phyloP scores from a whole-genome alignment of 371 early-diverging fungal species.

The Mycotypha africana region DNA sequence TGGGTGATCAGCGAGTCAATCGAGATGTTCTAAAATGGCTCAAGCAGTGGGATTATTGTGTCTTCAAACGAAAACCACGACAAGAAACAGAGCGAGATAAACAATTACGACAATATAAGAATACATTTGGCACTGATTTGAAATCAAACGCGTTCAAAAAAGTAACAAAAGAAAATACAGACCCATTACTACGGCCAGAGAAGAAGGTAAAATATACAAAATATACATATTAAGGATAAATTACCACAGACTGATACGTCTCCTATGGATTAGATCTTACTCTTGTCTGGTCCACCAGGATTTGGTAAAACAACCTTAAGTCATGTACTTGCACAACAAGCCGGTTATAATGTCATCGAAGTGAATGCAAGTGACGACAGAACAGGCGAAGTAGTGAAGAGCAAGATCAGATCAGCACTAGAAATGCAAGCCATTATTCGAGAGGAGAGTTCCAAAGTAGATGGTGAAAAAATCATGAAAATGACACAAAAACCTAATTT shows the following conservation, averaged over 20 bases:
- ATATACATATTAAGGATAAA: too few species aligned
- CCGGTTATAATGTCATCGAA: constrained; percentile 92
- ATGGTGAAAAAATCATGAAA: constrained; percentile 9
- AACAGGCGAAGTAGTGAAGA: constrained; percentile 67
- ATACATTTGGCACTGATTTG: constrained; percentile 15
- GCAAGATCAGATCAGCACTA: constrained; percentile 71
- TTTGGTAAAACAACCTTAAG: constrained; percentile 99
- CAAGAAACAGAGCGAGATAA: constrained; percentile 32
- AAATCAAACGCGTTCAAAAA: constrained; percentile 4
- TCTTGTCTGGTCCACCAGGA: constrained; percentile 97
- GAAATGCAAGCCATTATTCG: constrained; percentile 69
- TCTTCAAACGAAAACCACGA: constrained; percentile 58
- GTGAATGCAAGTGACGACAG: constrained; percentile 99
- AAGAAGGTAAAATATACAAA: constrained; percentile 40
- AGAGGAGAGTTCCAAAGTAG: constrained; percentile 1
- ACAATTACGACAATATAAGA: constrained; percentile 19
- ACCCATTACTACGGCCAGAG: constrained; percentile 58
- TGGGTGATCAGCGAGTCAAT: constrained; percentile 88
- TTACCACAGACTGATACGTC: too few species aligned
- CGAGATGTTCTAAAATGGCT: constrained; percentile 89
- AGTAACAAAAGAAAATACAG: constrained; percentile 22
- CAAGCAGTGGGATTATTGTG: constrained; percentile 95
- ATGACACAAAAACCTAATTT: constrained; percentile 70
- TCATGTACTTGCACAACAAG: constrained; percentile 87
- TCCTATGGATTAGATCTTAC: constrained; percentile 54